Conservation (phyloP, 129 eudicot genomes). For the Arctium minus region DNA sequence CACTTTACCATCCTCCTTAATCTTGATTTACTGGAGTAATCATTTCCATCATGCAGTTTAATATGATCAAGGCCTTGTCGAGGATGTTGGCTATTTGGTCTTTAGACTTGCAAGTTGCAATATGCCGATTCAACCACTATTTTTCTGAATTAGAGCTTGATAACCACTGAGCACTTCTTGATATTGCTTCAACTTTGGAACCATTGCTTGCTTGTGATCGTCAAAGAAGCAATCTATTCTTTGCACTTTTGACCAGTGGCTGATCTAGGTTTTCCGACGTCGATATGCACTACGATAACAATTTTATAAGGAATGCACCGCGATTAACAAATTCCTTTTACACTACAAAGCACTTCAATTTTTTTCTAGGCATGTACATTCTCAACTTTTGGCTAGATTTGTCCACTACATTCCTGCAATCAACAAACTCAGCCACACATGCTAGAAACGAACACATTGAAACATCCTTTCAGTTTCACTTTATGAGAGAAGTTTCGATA, state of each 20-base stretch:
- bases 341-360: not conserved
- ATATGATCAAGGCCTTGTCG: not conserved
- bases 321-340: not conserved
- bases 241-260: not conserved
- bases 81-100: not conserved
- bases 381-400: not conserved
- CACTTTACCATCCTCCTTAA: not conserved
- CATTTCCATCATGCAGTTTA: not conserved
- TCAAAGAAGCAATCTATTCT: not conserved
- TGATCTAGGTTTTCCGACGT: not conserved
- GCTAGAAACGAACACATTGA: not conserved
- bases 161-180: not conserved
- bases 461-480: not conserved
- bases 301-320: not conserved
- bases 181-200: not conserved
- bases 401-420: not conserved
- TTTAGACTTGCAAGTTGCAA: not conserved
- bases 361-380: not conserved
- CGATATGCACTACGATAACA: not conserved
- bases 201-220: not conserved
- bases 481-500: not conserved
- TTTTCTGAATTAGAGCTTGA: not conserved
- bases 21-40: not conserved
- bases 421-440: not conserved
- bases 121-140: not conserved